phyloP scores from a whole-genome alignment of 2,329 filamentous ascomycete species.

The Pyrenochaeta sp. region DNA sequence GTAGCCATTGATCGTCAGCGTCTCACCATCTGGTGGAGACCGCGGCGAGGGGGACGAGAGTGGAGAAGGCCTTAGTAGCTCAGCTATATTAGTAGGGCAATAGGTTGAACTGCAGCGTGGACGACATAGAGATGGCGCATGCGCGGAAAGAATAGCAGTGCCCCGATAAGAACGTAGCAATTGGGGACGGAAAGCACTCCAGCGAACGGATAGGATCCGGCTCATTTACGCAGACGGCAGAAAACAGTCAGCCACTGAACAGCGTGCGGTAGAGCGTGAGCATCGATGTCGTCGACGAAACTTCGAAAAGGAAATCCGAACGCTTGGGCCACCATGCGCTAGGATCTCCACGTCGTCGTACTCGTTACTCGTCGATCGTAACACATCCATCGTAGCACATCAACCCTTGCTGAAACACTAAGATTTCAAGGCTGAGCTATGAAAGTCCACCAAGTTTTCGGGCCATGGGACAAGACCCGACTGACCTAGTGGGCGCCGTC shows the following conservation, averaged over 20 bases:
- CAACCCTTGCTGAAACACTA: slow-evolving; percentile 28
- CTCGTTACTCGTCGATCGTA: slow-evolving; percentile 20
- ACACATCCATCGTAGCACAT: slow-evolving; percentile 13
- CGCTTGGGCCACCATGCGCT: slow-evolving; percentile 19
- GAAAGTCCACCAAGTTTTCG: slow-evolving; percentile 23
- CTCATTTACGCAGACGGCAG: slow-evolving; percentile 40
- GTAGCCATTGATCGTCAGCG: slow-evolving; percentile 72
- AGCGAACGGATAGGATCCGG: slow-evolving; percentile 32
- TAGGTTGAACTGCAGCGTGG: slow-evolving; percentile 43
- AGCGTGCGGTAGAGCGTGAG: slow-evolving; percentile 24
- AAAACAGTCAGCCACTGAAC: slow-evolving; percentile 25
- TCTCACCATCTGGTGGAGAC: slow-evolving; percentile 45
- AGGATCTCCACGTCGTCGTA: slow-evolving; percentile 16
- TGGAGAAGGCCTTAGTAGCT: slow-evolving; percentile 64
- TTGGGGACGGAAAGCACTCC: slow-evolving; percentile 31
- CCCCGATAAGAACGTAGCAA: slow-evolving; percentile 24
- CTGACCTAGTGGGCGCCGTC: slow-evolving; percentile 9
- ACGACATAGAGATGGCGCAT: slow-evolving; percentile 27
- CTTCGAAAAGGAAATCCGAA: slow-evolving; percentile 17
- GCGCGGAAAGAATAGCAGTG: slow-evolving; percentile 23
- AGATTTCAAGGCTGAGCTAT: slow-evolving; percentile 12
- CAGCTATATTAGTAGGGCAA: slow-evolving; percentile 45
- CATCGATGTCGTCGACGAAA: slow-evolving; percentile 22
- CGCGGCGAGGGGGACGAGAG: slow-evolving; percentile 55
- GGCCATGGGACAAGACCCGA: slow-evolving; percentile 20